Percentiles rank a stretch among this genome's conserved stretches.
Conservation (phyloP, 306 rosid genomes). For the Casuarina equisetifolia region DNA sequence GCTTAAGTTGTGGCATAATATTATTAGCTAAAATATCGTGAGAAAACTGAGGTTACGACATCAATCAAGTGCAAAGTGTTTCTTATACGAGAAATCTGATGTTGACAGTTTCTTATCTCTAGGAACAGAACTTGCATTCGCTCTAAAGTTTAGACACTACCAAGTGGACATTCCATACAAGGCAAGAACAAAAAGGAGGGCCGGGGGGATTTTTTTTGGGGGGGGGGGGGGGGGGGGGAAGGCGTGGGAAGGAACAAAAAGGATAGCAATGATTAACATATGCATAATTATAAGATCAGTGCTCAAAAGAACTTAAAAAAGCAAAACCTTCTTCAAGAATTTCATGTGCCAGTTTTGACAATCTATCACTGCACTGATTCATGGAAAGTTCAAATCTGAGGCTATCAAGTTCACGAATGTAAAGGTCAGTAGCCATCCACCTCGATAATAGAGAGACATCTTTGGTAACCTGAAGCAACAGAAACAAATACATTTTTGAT, state of each 20-base stretch:
- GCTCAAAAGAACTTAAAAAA: constrained; percentile 23
- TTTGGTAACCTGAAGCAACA: constrained; percentile 70
- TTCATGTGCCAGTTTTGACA: constrained; percentile 67
- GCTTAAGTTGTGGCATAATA: background rate
- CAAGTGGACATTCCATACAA: background rate
- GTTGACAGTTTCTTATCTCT: background rate
- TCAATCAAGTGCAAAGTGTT: background rate
- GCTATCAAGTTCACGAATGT: constrained; percentile 80
- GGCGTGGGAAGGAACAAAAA: too few species aligned
- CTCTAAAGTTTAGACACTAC: background rate
- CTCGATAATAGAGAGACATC: constrained; percentile 85
- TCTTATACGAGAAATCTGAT: background rate
- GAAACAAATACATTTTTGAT: constrained; percentile 15
- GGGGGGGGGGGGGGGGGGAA: too few species aligned
- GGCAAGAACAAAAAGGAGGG: background rate
- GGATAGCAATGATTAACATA: constrained; percentile 12
- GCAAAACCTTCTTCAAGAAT: constrained; percentile 71
- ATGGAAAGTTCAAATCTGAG: constrained; percentile 92
- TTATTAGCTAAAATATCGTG: background rate
- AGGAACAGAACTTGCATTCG: background rate
- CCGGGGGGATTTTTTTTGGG: too few species aligned
- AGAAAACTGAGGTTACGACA: background rate
- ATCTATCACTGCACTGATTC: constrained; percentile 68
- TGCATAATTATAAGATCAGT: constrained; percentile 18
- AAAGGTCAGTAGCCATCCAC: constrained; percentile 95